These are phyloP conservation scores for Prunus fruticosa DNA, from an alignment of 306 rosid species.

Conservation along the genomic window DNA sequence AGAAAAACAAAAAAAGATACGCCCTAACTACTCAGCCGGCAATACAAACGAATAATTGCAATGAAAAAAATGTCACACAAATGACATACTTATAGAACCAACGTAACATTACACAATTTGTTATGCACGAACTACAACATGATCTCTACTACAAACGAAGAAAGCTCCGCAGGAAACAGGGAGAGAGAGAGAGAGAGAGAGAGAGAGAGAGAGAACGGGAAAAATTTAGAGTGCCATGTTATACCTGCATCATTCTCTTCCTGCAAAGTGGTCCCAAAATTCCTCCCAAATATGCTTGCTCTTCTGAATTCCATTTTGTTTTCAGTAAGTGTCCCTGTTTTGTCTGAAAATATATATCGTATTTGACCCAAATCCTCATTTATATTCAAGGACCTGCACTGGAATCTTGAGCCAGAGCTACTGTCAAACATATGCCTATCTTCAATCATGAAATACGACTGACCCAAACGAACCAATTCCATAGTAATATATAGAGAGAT, in stretches of 20 bases:
- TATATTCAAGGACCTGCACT: conserved; percentile 96
- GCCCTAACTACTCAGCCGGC: neutral
- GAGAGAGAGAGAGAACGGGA: neutral
- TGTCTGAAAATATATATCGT: conserved; percentile 88
- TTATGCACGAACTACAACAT: neutral
- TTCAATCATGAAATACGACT: conserved; percentile 97
- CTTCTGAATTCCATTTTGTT: conserved; percentile 93
- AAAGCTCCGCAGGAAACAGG: neutral
- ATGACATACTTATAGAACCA: neutral
- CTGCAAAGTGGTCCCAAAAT: conserved; percentile 54
- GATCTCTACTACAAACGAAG: neutral
- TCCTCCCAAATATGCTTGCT: conserved; percentile 75
- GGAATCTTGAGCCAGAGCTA: conserved; percentile 77
- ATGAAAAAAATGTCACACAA: neutral
- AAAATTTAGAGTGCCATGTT: neutral
- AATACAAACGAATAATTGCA: neutral
- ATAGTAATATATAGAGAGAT: conserved; percentile 94
- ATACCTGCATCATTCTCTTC: conserved; percentile 46
- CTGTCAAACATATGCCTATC: conserved; percentile 69
- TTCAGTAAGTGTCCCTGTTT: conserved; percentile 97
- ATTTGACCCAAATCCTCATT: conserved; percentile 98
- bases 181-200: neutral
- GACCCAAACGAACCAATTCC: conserved; percentile 97
- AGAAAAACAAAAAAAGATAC: too few species aligned
- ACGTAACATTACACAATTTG: neutral